Evolutionary conservation across 139 green algal species (phyloP).

Genomic region (Chlorokybus atmophyticus): DNA sequence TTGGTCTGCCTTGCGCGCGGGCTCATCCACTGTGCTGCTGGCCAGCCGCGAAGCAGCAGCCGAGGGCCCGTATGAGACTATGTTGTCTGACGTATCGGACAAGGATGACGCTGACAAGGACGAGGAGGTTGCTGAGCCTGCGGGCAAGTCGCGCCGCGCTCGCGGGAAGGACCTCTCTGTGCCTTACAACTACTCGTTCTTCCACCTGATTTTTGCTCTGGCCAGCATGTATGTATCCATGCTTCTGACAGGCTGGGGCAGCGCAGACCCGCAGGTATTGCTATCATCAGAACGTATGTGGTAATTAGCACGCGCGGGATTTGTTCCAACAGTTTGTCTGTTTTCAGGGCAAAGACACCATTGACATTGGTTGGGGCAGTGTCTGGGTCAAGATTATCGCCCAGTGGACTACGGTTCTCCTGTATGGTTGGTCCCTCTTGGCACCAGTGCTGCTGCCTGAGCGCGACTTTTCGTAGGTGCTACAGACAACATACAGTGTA

Average conservation of each 20-base stretch:
- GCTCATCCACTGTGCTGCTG: constrained; percentile 52
- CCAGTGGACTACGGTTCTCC: constrained; percentile 53
- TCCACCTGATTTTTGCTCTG: constrained; percentile 93
- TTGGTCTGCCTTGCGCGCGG: constrained; percentile 83
- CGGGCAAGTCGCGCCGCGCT: constrained; percentile 13
- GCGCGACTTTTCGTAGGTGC: constrained; percentile 54
- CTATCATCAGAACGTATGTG: no score
- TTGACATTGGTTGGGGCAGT: constrained; percentile 87
- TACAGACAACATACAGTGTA: background rate
- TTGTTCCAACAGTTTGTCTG: no score
- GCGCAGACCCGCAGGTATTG: constrained; percentile 32
- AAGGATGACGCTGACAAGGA: constrained; percentile 4
- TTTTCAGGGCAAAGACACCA: constrained; percentile 54
- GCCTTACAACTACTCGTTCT: constrained; percentile 54
- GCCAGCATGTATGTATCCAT: constrained; percentile 90
- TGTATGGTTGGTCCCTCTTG: constrained; percentile 88
- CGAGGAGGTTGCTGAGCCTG: background rate
- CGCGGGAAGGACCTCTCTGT: no score
- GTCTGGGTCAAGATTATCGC: constrained; percentile 84
- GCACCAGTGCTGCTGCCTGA: constrained; percentile 77
- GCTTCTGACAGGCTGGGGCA: constrained; percentile 94
- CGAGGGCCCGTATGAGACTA: background rate
- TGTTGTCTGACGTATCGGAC: background rate
- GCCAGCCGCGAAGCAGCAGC: background rate
- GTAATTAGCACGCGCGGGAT: no score